phyloP scores from a whole-genome alignment of 441 rosid genomes.

The Biscutella laevigata region DNA sequence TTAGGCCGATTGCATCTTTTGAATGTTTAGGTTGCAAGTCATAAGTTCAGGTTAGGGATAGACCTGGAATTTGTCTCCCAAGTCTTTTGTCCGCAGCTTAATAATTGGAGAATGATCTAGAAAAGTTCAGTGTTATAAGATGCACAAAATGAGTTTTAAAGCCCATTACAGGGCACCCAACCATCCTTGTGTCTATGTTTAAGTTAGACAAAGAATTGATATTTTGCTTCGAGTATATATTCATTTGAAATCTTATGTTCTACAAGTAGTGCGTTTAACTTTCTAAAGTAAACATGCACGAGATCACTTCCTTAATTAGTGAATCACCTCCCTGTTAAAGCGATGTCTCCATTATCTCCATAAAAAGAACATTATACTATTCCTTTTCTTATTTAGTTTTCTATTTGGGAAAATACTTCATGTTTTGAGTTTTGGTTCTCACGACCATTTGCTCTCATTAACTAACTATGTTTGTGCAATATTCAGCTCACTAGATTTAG shows the following conservation, averaged over 20 bases:
- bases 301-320: constrained; percentile 1
- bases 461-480: no score
- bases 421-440: not conserved
- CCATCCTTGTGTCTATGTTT: not conserved
- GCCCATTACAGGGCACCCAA: no score
- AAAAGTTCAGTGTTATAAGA: constrained; percentile 70
- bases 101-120: constrained; percentile 19
- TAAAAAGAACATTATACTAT: not conserved
- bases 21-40: constrained; percentile 13
- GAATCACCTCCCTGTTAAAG: constrained; percentile 1
- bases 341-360: not conserved
- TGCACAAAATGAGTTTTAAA: no score
- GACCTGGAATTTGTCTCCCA: not conserved
- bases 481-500: no score
- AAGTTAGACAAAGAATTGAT: not conserved
- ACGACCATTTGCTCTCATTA: not conserved
- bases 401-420: not conserved
- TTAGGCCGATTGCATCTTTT: not conserved
- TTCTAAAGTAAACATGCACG: constrained; percentile 61
- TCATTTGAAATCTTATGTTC: constrained; percentile 73
- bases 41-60: constrained; percentile 8
- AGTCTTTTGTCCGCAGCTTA: not conserved
- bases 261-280: constrained; percentile 66
- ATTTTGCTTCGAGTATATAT: constrained; percentile 28
- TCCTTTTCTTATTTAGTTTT: not conserved